phyloP scores from a whole-genome alignment of 1,139 yeast genomes.

The Yamadazyma blattariae region DNA sequence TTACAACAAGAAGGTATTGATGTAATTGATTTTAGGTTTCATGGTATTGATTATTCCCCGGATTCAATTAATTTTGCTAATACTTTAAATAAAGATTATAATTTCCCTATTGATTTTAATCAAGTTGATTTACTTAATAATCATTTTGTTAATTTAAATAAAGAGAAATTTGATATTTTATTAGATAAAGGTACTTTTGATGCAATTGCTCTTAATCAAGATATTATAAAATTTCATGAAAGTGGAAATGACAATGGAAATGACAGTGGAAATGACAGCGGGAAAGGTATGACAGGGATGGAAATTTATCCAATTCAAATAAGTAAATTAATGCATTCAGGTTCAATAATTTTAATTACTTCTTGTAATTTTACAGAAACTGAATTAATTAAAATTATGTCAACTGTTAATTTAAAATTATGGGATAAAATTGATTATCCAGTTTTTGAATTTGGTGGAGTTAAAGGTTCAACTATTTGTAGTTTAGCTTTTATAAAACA shows the following conservation, averaged over 20 bases:
- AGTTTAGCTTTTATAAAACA: conserved; percentile 76
- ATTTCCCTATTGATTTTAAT: conserved; percentile 37
- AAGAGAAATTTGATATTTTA: conserved; percentile 58
- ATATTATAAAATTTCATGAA: conserved; percentile 35
- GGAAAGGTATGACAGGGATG: conserved; percentile 35
- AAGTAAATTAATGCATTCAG: conserved; percentile 49
- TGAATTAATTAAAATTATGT: conserved; percentile 61
- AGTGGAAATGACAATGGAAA: too few species aligned
- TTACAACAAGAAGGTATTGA: conserved; percentile 34
- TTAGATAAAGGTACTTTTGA: conserved; percentile 95
- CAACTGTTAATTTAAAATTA: conserved; percentile 40
- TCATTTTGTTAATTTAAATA: conserved; percentile 32
- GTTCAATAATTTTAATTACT: conserved; percentile 71
- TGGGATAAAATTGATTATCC: conserved; percentile 76
- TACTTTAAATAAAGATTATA: conserved; percentile 46
- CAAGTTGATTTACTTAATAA: conserved; percentile 45
- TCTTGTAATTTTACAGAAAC: conserved; percentile 92
- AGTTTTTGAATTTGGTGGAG: conserved; percentile 83
- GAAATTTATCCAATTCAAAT: conserved; percentile 66
- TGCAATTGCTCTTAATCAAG: conserved; percentile 87
- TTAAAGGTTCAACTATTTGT: conserved; percentile 82
- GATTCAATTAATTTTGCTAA: conserved; percentile 73
- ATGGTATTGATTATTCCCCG: conserved; percentile 84
- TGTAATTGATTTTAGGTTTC: conserved; percentile 37
- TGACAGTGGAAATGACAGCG: too few species aligned